Evolutionary conservation across 2,329 filamentous ascomycete species (phyloP), one percentile per base, ranked within the genome.

Genomic region (Verticillium isaacii): DNA sequence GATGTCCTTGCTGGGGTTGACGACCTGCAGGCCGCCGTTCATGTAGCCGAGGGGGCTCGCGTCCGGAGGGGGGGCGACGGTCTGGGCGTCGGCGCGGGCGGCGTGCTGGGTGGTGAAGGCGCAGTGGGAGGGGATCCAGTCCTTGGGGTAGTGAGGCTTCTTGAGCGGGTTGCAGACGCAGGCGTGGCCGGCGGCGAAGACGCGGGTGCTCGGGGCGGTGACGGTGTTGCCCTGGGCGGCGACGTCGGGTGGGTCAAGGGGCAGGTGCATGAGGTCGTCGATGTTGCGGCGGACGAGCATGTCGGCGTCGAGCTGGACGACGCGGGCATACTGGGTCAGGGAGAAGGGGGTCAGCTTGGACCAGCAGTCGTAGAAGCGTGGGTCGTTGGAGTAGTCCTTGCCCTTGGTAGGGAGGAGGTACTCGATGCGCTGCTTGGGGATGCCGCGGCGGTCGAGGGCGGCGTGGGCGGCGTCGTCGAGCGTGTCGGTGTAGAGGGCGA

Each of bases 351-450:
- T 85, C 32, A 97, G 85, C 77, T 96, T 97, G 75, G 84, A 91
- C 92, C 92, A 97, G 81, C 89, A 93, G 75, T 96, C 91, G 76
- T 92, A 89, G 82, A 96, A 96, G 68, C 93, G 88, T 58, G 89
- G 88, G 74, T 96, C 92, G 64, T 90, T 85, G 69, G 80, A 83
- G 78, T 87, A 96, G 76, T 91, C 88, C 65, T 76, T 78, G 64
- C 87, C 88, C 37, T 81, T 75, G 2, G 83, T 82, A 1, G 92
- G 91, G 12, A 90, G 79, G 45, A 97, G 83, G 74, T 91, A 90
- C 57, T 87, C 84, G 68, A 96, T 87, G 68, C 81, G 84, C 74
- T 90, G 86, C 63, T 85, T 84, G 32, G 86, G 80, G 67, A 96
- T 93, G 59, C 83, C 81, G 66, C 92, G 88, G 7, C 81, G 81